phyloP scores from a whole-genome alignment of 208 protist species.

The Acanthamoeba lenticulata region DNA sequence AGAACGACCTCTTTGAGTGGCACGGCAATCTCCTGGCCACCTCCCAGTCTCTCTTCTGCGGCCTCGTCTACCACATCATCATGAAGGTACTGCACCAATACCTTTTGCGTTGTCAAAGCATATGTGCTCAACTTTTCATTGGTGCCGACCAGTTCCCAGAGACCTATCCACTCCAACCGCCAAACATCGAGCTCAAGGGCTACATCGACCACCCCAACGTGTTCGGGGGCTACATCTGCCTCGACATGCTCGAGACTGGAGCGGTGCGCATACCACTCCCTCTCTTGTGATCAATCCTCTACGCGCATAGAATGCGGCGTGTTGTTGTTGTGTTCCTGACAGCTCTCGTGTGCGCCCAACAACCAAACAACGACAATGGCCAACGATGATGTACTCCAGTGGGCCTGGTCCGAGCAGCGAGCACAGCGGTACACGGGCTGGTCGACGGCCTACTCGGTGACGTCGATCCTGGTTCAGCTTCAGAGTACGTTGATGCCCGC shows the following conservation, averaged over 20 bases:
- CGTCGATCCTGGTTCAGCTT: constrained; percentile 27
- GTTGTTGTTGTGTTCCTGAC: background rate
- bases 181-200: background rate
- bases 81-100: background rate
- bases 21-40: constrained; percentile 40
- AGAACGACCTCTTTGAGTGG: constrained; percentile 13
- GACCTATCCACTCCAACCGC: background rate
- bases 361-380: background rate
- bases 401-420: background rate
- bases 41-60: background rate
- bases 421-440: background rate
- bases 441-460: constrained; percentile 36
- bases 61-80: constrained; percentile 26
- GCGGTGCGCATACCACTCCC: too few relatives aligned
- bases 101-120: background rate
- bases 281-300: too few relatives aligned
- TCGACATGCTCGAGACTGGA: constrained; percentile 3
- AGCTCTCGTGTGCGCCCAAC: background rate
- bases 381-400: background rate
- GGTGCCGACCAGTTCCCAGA: background rate
- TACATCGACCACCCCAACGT: constrained; percentile 9
- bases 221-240: background rate
- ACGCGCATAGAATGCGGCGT: too few relatives aligned
- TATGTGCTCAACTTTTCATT: background rate
- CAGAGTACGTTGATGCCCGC: background rate